Evolutionary conservation across 225 moss, liverwort and hornwort species (phyloP).

Genomic region (Thuidium tamariscinum): DNA sequence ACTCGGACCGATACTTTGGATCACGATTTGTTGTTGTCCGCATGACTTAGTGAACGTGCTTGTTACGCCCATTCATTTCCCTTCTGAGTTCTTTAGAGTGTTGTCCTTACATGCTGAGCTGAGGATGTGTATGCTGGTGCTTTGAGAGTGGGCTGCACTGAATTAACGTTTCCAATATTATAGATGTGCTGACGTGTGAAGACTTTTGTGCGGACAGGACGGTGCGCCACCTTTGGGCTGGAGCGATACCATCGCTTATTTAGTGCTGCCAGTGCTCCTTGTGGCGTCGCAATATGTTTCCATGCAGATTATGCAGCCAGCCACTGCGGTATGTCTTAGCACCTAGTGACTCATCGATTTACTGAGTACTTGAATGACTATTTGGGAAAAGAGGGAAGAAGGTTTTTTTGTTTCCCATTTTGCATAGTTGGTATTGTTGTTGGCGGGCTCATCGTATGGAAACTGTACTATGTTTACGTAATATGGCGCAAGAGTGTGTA

Average conservation of each 20-base stretch:
- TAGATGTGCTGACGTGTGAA: neutral
- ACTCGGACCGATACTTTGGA: neutral
- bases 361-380: neutral
- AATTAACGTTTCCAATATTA: neutral
- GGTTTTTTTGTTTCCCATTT: neutral
- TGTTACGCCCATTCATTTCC: neutral
- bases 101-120: neutral
- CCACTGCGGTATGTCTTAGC: slow-evolving; percentile 23
- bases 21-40: neutral
- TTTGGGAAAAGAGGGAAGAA: neutral
- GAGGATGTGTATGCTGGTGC: neutral
- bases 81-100: neutral
- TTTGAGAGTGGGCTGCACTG: neutral
- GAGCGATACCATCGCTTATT: slow-evolving; percentile 64
- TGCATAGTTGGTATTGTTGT: neutral
- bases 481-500: neutral
- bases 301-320: slow-evolving; percentile 99
- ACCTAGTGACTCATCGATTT: neutral
- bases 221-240: slow-evolving; percentile 89
- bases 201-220: slow-evolving; percentile 26
- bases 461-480: neutral
- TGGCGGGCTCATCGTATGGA: neutral
- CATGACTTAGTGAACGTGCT: neutral
- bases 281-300: slow-evolving; percentile 76
- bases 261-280: slow-evolving; percentile 78